Evolutionary conservation across 139 green algal species (phyloP).

Genomic region (Trebouxia sp.): DNA sequence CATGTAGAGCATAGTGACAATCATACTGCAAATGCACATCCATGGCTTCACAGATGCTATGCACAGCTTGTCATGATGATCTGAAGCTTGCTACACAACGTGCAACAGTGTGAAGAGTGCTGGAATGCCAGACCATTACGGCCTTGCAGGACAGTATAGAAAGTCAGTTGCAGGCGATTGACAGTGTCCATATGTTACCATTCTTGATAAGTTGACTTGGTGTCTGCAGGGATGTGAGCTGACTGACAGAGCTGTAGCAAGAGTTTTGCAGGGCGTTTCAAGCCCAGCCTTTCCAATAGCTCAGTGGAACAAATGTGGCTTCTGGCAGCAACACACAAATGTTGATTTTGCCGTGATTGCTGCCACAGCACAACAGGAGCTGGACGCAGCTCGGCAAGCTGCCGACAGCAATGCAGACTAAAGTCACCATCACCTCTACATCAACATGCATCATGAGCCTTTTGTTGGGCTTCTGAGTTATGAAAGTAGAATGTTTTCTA

Average conservation of each 20-base stretch:
- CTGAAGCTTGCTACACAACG: neutral
- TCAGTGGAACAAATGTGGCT: conserved; percentile 57
- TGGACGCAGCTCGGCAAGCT: neutral
- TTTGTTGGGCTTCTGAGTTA: too few species aligned
- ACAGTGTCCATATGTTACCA: neutral
- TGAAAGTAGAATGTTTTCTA: too few species aligned
- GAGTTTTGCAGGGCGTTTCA: conserved; percentile 71
- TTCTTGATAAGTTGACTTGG: neutral
- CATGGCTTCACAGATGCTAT: too few species aligned
- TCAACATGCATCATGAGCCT: neutral
- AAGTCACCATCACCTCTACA: neutral
- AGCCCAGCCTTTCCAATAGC: conserved; percentile 61
- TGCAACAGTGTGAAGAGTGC: neutral
- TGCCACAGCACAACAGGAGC: neutral
- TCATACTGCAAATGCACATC: too few species aligned
- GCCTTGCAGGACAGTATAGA: neutral
- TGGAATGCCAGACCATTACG: neutral
- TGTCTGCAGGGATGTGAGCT: conserved; percentile 12
- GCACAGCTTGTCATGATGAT: too few species aligned
- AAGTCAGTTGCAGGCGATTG: neutral
- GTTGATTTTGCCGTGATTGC: conserved; percentile 55
- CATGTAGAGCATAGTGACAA: too few species aligned
- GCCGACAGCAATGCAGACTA: neutral
- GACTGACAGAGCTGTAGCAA: conserved; percentile 51
- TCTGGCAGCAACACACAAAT: conserved; percentile 53